Evolutionary conservation across 306 rosid species (phyloP).

Genomic region (Castanea crenata): DNA sequence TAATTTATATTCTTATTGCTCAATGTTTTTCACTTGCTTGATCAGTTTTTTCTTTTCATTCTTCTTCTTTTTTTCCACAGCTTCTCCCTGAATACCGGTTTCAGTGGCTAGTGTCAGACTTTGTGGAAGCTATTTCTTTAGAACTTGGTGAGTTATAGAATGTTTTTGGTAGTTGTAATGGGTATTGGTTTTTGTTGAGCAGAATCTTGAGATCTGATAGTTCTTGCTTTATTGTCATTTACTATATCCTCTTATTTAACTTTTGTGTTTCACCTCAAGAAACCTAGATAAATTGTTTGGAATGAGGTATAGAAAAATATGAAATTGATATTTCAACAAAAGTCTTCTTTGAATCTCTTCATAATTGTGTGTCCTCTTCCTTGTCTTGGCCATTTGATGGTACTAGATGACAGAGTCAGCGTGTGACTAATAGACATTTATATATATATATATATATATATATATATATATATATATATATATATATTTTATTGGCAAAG

Average conservation of each 20-base stretch:
- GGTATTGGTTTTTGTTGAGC: constrained; percentile 8
- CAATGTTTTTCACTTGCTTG: not conserved
- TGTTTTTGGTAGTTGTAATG: constrained; percentile 2
- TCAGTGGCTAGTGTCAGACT: constrained; percentile 67
- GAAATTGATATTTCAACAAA: not conserved
- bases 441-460: too few species aligned
- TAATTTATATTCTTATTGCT: not conserved
- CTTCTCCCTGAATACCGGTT: constrained; percentile 82
- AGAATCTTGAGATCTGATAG: not conserved
- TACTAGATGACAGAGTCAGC: not conserved
- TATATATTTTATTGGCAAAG: too few species aligned
- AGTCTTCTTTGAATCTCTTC: not conserved
- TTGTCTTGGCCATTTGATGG: not conserved
- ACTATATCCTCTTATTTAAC: not conserved
- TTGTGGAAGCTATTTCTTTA: constrained; percentile 46
- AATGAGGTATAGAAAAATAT: not conserved
- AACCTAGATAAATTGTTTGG: too few species aligned
- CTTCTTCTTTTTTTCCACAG: constrained; percentile 42
- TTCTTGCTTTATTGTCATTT: not conserved
- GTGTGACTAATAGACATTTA: not conserved
- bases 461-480: too few species aligned
- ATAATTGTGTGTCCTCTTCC: not conserved
- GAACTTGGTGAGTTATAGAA: constrained; percentile 73
- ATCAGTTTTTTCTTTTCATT: constrained; percentile 6
- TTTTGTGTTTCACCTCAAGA: too few species aligned